Base-by-base conservation (phyloP, 345 rosid genomes). In the Jatropha curcas region DNA sequence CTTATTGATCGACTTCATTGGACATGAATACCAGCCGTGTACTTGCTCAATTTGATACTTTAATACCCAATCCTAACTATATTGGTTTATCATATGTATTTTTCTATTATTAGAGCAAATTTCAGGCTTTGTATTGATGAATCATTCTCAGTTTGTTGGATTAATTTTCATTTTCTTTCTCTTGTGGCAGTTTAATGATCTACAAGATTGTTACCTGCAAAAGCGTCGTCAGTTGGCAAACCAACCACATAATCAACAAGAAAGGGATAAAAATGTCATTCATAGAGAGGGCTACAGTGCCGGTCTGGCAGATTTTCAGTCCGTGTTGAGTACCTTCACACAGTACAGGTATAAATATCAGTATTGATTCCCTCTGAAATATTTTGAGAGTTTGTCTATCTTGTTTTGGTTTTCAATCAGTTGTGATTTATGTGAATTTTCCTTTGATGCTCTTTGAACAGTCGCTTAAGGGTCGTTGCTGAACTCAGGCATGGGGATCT, bases 391-490 rank as follows among this genome's bases (percentile, higher is more conserved):
- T 62, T 72, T 28, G 31, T 13, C 19, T 50, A 6, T 20, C 46
- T 25, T 43, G 50, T 45, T 69, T 81, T 50, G 58, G 19, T 65
- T 39, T 67, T 67, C 25, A 35, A 25, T 58, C 12, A 27, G 34
- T 12, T 57, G 22, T 46, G 53, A 27, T 61, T 65, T 46, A 73
- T 75, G 65, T 52, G 19, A n/a, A 43, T 13, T 72, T 64, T 34
- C 22, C 34, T 67, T 75, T 50, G 63, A 41, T 59, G 76, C 22
- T 73, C 68, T 33, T 73, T 61, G 59, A 68, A 56, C 91, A 93
- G 99, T 76, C 95, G 97, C 56, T 81, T 96, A 82, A 89, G 97
- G 85, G 99, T 91, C 59, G 90, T 96, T 78, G 99, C 98, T 67
- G 98, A 96, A 72, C 89, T 88, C 71, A 83, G 95, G 82, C 99